Conservation (phyloP, 257 asterid species). For the Nicotiana undulata region DNA sequence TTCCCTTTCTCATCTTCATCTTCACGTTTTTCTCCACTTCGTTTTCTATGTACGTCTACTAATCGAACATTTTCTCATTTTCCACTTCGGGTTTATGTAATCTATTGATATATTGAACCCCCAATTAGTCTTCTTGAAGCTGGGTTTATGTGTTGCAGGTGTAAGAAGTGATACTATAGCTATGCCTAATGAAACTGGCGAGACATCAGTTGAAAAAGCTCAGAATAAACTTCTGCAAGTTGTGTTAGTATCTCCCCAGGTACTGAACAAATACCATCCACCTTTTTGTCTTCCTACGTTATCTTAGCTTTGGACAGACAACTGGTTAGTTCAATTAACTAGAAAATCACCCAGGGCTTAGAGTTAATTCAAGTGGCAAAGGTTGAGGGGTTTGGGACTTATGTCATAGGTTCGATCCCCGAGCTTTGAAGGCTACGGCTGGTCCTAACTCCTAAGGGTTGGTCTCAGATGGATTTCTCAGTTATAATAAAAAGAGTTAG, state of each 20-base stretch:
- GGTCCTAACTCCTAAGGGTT: too few species aligned
- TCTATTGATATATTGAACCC: not conserved
- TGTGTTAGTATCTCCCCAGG: conserved; percentile 95
- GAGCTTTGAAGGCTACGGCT: too few species aligned
- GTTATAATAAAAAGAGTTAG: too few species aligned
- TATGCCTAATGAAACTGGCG: conserved; percentile 40
- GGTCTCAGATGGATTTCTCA: too few species aligned
- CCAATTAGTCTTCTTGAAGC: not conserved
- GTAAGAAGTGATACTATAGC: conserved; percentile 31
- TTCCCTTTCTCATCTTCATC: conserved; percentile 22
- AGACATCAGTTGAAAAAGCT: conserved; percentile 26
- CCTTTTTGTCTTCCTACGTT: not conserved
- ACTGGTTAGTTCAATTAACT: not conserved
- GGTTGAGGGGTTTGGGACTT: too few species aligned
- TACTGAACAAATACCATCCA: conserved; percentile 1
- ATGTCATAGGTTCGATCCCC: too few species aligned
- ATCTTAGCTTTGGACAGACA: not conserved
- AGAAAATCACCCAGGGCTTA: not conserved
- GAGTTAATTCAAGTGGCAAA: too few species aligned
- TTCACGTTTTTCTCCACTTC: conserved; percentile 30
- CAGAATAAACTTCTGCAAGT: conserved; percentile 64
- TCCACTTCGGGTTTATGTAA: not conserved
- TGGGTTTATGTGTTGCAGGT: conserved; percentile 27
- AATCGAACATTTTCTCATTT: not conserved
- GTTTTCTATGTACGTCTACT: conserved; percentile 36